Base-by-base conservation (phyloP, 1,284 basidiomycete genomes). In the Ustilago trichophora region DNA sequence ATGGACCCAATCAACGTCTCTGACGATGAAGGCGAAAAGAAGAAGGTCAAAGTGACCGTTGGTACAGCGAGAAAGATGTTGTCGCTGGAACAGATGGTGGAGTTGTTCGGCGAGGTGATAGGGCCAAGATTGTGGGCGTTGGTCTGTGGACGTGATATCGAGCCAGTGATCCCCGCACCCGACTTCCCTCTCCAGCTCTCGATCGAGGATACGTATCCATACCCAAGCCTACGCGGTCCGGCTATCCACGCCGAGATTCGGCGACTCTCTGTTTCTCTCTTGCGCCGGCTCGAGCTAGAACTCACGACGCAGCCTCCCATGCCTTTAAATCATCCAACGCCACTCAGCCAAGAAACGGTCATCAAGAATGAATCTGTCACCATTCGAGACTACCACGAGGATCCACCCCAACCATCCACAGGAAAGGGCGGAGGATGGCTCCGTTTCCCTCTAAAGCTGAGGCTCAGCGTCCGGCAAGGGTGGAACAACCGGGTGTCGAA, bases 191-290 rank as follows among this genome's bases (percentile, higher is more conserved):
- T 66, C 0, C 81, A 82, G 49, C 78, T 82, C 26, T 76, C 75
- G 24, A 76, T 82, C 18, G 82, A 83, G 46, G 82, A 83, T 49
- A 78, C 76, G 3, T 80, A 70, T 43, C 63, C 66, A 2, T 76
- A 58, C 19, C 59, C 63, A 9, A 64, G 72, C 34, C 36, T 75
- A 9, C 46, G 59, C 1, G 65, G 53, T 15, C 33, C 57, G 5
- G 54, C 59, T 6, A 62, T 70, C 7, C 56, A 72, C 12, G 25
- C 26, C 10, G 59, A 77, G 46, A 59, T 77, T 32, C 2, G 41
- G 2, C 38, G 53, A 11, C 57, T 79, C 3, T 55, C 64, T 0
- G 21, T 47, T 6, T 71, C 71, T 3, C 63, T 79, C 6, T 43
- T 79, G 12, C 35, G 65, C 12, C 43, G 77, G 16, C 68, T 81